Evolutionary conservation across 768 basidiomycete species (phyloP).

Genomic region (Calocybe gangraenosa): DNA sequence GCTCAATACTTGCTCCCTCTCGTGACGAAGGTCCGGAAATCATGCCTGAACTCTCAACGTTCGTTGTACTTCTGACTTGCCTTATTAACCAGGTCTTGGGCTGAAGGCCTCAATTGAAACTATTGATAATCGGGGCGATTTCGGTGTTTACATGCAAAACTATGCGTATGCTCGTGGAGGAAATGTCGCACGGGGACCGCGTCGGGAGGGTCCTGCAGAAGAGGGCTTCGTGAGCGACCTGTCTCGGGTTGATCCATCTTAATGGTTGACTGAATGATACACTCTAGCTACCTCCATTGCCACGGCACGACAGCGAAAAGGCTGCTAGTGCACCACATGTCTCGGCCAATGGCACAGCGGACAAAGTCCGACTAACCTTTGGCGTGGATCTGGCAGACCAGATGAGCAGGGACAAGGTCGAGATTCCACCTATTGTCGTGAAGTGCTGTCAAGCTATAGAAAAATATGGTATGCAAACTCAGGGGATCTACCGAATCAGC

Average conservation of each 20-base stretch:
- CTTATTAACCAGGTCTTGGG: conserved; percentile 44
- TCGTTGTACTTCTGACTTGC: conserved; percentile 7
- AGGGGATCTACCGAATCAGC: conserved; percentile 92
- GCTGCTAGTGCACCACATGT: conserved; percentile 17
- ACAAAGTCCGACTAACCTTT: conserved; percentile 80
- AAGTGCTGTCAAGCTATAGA: conserved; percentile 94
- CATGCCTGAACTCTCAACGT: too few relatives aligned
- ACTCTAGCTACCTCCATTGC: conserved; percentile 58
- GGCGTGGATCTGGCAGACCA: conserved; percentile 91
- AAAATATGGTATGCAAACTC: conserved; percentile 74
- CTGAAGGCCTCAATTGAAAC: conserved; percentile 84
- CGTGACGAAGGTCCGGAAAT: conserved; percentile 57
- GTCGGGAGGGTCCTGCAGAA: conserved; percentile 84
- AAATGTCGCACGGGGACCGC: conserved; percentile 58
- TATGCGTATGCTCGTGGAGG: conserved; percentile 87
- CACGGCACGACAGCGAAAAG: conserved; percentile 32
- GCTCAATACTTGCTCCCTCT: conserved; percentile 75
- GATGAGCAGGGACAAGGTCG: conserved; percentile 85
- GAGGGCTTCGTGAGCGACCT: conserved; percentile 87
- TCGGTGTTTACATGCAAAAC: conserved; percentile 96
- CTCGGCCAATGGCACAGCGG: conserved; percentile 35
- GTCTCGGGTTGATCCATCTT: conserved; percentile 1
- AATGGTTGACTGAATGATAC: conserved; percentile 1
- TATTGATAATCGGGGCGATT: conserved; percentile 93
- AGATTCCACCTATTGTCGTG: conserved; percentile 82